Evolutionary conservation across 148 eudicot species (phyloP).

Genomic region (Fagopyrum esculentum): DNA sequence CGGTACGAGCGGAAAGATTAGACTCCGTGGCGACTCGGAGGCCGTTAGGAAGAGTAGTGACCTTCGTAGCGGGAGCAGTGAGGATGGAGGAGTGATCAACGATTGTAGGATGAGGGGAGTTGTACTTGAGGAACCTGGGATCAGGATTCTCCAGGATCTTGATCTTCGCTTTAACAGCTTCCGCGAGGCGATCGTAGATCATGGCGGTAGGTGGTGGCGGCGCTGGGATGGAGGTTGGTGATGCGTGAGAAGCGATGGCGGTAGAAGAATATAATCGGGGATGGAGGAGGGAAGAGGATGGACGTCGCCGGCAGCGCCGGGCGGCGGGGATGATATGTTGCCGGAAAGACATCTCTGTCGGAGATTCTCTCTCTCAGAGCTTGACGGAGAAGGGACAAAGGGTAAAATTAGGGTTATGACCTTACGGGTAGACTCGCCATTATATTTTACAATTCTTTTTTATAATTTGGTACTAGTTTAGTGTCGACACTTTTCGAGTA

Average conservation of each 20-base stretch:
- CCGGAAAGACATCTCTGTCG: background rate
- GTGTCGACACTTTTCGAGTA: too few species aligned
- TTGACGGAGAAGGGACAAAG: background rate
- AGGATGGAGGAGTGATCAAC: conserved; percentile 53
- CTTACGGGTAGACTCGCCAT: too few species aligned
- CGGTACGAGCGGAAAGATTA: conserved; percentile 38
- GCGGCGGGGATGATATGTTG: conserved; percentile 35
- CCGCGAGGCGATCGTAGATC: conserved; percentile 75
- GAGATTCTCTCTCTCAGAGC: background rate
- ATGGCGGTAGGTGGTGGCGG: conserved; percentile 44
- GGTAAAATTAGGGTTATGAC: background rate
- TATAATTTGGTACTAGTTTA: too few species aligned
- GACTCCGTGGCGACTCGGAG: conserved; percentile 73
- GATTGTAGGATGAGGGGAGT: conserved; percentile 56
- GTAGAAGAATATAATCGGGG: conserved; percentile 28
- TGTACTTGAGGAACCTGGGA: conserved; percentile 48
- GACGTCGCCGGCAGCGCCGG: conserved; percentile 25
- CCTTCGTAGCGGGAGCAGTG: conserved; percentile 39
- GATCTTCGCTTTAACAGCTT: conserved; percentile 49
- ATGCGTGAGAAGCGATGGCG: conserved; percentile 14
- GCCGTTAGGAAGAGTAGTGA: conserved; percentile 68
- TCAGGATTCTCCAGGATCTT: conserved; percentile 43
- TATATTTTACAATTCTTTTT: too few species aligned
- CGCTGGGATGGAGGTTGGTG: conserved; percentile 10
- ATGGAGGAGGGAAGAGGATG: conserved; percentile 10